A percentile compares a stretch with the other conserved stretches of the same genome.
Conservation (phyloP, 768 basidiomycete genomes). For the Termitomyces eurrhizus region DNA sequence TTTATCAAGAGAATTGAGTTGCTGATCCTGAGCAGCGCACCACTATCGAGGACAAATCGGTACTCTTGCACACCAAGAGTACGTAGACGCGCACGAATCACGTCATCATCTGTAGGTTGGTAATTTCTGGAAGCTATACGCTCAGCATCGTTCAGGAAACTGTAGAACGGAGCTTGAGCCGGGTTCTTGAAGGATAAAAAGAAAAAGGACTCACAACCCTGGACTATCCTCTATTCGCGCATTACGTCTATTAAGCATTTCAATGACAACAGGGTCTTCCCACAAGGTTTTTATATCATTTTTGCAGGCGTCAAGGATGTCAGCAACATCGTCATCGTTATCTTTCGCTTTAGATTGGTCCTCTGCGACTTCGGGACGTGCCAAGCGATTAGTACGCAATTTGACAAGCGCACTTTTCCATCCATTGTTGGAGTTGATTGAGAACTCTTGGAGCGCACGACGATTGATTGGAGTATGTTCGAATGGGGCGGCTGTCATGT, state of each 20-base stretch:
- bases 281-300: slow-evolving; percentile 68
- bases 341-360: slow-evolving; percentile 31
- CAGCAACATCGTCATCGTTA: slow-evolving; percentile 51
- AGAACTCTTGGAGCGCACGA: slow-evolving; percentile 44
- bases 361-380: slow-evolving; percentile 17
- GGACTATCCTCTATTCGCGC: slow-evolving; percentile 62
- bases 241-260: slow-evolving; percentile 53
- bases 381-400: slow-evolving; percentile 38
- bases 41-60: slow-evolving; percentile 58
- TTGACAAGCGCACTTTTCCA: slow-evolving; percentile 62
- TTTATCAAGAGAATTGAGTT: neutral
- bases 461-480: slow-evolving; percentile 22
- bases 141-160: slow-evolving; percentile 67
- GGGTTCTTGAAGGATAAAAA: neutral
- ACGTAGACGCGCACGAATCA: slow-evolving; percentile 73
- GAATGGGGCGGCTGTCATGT: slow-evolving; percentile 39
- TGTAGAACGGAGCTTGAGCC: slow-evolving; percentile 21
- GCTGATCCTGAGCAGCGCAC: slow-evolving; percentile 27
- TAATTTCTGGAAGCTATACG: slow-evolving; percentile 62
- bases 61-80: slow-evolving; percentile 83
- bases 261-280: slow-evolving; percentile 60
- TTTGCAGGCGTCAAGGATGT: slow-evolving; percentile 54
- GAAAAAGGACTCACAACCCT: slow-evolving; percentile 65
- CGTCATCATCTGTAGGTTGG: slow-evolving; percentile 70
- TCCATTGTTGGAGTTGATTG: slow-evolving; percentile 57